These are phyloP conservation scores for Scenedesmus sp. DNA, from an alignment of 163 green algal species.

Conservation along the genomic window DNA sequence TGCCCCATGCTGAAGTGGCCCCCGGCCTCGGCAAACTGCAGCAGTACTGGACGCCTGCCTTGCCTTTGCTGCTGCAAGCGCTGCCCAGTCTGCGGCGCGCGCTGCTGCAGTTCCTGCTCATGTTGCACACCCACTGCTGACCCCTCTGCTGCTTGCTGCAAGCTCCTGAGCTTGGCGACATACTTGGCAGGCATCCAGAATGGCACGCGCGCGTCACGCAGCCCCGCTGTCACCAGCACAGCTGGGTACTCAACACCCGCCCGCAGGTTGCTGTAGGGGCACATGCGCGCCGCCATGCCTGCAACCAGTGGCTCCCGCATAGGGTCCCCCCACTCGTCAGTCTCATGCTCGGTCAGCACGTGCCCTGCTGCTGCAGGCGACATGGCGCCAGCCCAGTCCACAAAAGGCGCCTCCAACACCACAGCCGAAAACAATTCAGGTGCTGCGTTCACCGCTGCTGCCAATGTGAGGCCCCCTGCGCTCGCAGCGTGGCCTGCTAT, in stretches of 20 bases:
- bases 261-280: constrained; percentile 69
- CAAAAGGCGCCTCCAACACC: constrained; percentile 79
- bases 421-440: constrained; percentile 63
- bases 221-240: constrained; percentile 63
- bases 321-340: constrained; percentile 85
- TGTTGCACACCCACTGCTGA: background rate
- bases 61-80: background rate
- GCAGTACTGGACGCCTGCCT: constrained; percentile 22
- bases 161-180: constrained; percentile 51
- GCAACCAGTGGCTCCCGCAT: constrained; percentile 36
- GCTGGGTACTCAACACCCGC: constrained; percentile 17
- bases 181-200: constrained; percentile 72
- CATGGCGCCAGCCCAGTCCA: constrained; percentile 67
- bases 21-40: constrained; percentile 38
- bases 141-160: background rate
- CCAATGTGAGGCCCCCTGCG: constrained; percentile 61
- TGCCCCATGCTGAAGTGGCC: constrained; percentile 46
- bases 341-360: constrained; percentile 76
- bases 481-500: constrained; percentile 72
- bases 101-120: background rate
- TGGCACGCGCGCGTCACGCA: constrained; percentile 72
- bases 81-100: background rate
- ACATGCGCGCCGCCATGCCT: constrained; percentile 60
- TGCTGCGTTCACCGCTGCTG: constrained; percentile 49
- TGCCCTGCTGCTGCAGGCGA: background rate